Base-by-base conservation (phyloP, 2,329 filamentous ascomycete genomes). In the Allantophomopsis lycopodina region DNA sequence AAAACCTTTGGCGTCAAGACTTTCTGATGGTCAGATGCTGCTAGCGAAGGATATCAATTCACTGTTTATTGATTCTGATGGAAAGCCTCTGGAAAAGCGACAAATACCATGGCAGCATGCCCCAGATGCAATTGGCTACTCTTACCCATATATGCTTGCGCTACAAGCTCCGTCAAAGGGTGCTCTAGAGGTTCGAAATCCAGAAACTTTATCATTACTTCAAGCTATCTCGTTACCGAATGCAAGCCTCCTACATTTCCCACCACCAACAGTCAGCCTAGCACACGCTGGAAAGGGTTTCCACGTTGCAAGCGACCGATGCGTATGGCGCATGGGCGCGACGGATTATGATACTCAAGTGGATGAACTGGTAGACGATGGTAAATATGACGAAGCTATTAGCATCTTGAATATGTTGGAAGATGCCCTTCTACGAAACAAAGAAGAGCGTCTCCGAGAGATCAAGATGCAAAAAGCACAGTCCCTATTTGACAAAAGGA, bases 1-100 rank as follows among this genome's bases (percentile, higher is more conserved):
- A 2, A 93, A 85, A 53, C 93, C 91, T 6, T 69, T 98, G 50
- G 85, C 85, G 5, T 80, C 88, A 5, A 81, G 81, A 49, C 68
- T 98, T 11, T 74, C 76, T 2, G 83, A 93, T 46, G 83, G 84
- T 4, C 76, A 95, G 60, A 75, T 96, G 56, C 63, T 98, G 42
- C 69, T 98, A n/a, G 86, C 89, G n/a, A 94, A 94, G 58, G 91
- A 98, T 50, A 86, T 95, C 52, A 94, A 95, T 57, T 94, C 88
- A 1, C 65, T 95, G 39, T 98, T 98, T 56, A 83, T 94, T 48
- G 81, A 91, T 42, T 74, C 81, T 10, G 71, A 86, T 21, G 91
- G 88, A 4, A 88, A 86, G 48, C 72, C 87, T 0, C 57, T 93
- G 28, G 81, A 88, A 35, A 85, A 84, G 59, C 71, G 82, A 40